A percentile compares a stretch with the other conserved stretches of the same genome.
Evolutionary conservation across 1,284 basidiomycete genomes (phyloP).

Genomic region (Ceratobasidium sp.): DNA sequence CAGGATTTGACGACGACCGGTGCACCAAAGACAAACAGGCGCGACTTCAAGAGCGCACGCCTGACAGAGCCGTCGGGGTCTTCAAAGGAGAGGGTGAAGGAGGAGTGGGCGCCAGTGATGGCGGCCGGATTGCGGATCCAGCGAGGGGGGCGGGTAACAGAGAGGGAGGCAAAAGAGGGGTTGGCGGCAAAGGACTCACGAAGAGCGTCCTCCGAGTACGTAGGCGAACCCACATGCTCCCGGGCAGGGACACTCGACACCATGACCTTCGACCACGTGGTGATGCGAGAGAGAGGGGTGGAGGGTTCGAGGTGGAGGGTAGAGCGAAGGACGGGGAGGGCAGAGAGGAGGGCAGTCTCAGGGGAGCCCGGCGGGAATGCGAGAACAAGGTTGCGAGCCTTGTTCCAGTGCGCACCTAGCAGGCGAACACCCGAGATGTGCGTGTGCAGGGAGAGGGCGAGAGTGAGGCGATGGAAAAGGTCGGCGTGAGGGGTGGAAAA

Average conservation of each 20-base stretch:
- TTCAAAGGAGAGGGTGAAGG: not conserved
- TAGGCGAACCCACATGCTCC: not conserved
- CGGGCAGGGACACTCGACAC: not conserved
- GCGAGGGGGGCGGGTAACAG: not conserved
- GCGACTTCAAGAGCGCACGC: not conserved
- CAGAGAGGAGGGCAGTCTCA: too few relatives aligned
- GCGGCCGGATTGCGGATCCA: not conserved
- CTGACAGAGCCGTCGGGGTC: not conserved
- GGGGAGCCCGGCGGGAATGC: too few relatives aligned
- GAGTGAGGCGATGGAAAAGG: too few relatives aligned
- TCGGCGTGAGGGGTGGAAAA: too few relatives aligned
- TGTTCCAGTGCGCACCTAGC: too few relatives aligned
- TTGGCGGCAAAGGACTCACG: not conserved
- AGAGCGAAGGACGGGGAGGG: too few relatives aligned
- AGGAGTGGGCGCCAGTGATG: not conserved
- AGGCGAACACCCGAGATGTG: too few relatives aligned
- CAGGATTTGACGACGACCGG: too few relatives aligned
- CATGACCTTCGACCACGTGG: not conserved
- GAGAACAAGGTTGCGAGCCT: too few relatives aligned
- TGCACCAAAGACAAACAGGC: not conserved
- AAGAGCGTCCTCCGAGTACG: not conserved
- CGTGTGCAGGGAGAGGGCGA: too few relatives aligned
- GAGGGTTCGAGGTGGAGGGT: too few relatives aligned
- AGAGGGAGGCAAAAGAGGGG: not conserved
- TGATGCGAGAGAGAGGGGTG: too few relatives aligned